phyloP scores from a whole-genome alignment of 345 rosid species.

The Melaleuca quinquenervia region DNA sequence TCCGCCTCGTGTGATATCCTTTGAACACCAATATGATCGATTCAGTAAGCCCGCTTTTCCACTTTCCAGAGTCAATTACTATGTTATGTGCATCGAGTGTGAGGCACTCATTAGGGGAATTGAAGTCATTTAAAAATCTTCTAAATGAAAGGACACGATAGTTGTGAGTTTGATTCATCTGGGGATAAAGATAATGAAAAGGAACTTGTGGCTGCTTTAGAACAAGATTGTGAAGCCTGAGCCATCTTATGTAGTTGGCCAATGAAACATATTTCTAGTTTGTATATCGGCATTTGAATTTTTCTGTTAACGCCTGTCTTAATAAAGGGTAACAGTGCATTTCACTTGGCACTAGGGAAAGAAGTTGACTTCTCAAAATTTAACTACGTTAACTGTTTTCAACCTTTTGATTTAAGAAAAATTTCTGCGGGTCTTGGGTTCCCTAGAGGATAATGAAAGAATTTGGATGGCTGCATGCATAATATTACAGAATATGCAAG shows the following conservation, averaged over 20 bases:
- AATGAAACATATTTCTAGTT: neutral
- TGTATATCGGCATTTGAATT: neutral
- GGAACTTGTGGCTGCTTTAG: neutral
- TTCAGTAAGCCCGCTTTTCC: slow-evolving; percentile 51
- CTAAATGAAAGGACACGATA: neutral
- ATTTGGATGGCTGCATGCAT: neutral
- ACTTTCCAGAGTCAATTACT: neutral
- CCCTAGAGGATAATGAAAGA: neutral
- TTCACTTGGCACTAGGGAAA: neutral
- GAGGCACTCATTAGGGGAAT: neutral
- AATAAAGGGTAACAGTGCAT: neutral
- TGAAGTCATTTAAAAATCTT: neutral
- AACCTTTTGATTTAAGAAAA: neutral
- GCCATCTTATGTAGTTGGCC: neutral
- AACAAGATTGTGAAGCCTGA: neutral
- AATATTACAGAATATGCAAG: neutral
- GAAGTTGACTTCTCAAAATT: neutral
- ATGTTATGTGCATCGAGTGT: neutral
- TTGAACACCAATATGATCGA: slow-evolving; percentile 86
- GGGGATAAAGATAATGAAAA: neutral
- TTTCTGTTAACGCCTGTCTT: neutral
- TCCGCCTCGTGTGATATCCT: slow-evolving; percentile 90
- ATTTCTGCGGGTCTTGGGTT: neutral
- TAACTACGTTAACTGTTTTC: neutral
- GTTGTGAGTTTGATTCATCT: neutral